A percentile compares a stretch with the other conserved stretches of the same genome.
Evolutionary conservation across 345 rosid species (phyloP).

Genomic region (Rhodamnia rubescens): DNA sequence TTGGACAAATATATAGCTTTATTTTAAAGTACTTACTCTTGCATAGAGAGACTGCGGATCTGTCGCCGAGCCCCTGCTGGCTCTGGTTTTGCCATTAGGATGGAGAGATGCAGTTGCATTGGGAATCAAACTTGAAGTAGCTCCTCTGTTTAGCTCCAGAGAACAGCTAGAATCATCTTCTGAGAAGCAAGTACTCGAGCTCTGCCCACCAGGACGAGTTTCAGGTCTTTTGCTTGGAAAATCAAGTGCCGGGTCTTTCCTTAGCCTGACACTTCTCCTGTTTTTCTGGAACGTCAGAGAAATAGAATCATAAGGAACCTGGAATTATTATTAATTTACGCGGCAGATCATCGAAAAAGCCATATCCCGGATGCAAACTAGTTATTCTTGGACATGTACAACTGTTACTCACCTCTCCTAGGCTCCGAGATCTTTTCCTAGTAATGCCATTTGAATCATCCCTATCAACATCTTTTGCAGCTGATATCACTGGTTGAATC

Average conservation of each 20-base stretch:
- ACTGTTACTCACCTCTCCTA: constrained; percentile 34
- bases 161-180: constrained; percentile 46
- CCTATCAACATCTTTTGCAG: constrained; percentile 20
- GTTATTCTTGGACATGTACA: background rate
- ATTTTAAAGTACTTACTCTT: constrained; percentile 30
- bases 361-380: background rate
- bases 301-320: background rate
- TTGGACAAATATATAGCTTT: background rate
- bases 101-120: constrained; percentile 30
- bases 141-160: constrained; percentile 22
- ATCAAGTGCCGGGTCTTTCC: too few relatives aligned
- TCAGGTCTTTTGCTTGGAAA: too few relatives aligned
- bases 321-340: background rate
- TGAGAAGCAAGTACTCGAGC: constrained; percentile 38
- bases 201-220: constrained; percentile 5
- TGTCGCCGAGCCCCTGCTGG: constrained; percentile 65
- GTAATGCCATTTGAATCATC: constrained; percentile 14
- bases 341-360: background rate
- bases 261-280: constrained; percentile 23
- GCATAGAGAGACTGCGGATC: constrained; percentile 87
- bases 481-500: constrained; percentile 10
- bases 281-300: constrained; percentile 11
- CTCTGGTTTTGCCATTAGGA: constrained; percentile 59
- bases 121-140: constrained; percentile 20
- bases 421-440: constrained; percentile 44